Percentiles rank a stretch among this genome's conserved stretches.
phyloP scores from a whole-genome alignment of 179 eudicot species.

The Silene coronaria region DNA sequence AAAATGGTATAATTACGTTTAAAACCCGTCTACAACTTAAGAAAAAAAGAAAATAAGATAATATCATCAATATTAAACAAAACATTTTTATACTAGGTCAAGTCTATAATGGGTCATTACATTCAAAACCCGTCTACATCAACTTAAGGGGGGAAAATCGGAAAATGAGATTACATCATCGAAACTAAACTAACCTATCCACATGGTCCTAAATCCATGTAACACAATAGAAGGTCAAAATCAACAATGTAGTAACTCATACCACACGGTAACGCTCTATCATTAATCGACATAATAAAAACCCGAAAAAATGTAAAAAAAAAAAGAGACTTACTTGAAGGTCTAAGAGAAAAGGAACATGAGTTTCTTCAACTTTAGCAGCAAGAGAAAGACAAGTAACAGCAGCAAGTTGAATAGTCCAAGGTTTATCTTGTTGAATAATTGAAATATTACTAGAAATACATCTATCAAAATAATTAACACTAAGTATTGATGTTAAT shows the following conservation, averaged over 20 bases:
- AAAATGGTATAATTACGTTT: too few relatives aligned
- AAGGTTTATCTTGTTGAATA: slow-evolving; percentile 54
- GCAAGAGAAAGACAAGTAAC: slow-evolving; percentile 85
- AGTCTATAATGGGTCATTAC: too few relatives aligned
- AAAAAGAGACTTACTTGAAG: slow-evolving; percentile 67
- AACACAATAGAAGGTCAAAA: too few relatives aligned
- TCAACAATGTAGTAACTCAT: neutral
- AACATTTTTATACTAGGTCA: too few relatives aligned
- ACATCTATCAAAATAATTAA: slow-evolving; percentile 69
- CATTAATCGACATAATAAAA: slow-evolving; percentile 10
- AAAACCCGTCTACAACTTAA: too few relatives aligned
- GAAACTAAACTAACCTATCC: neutral
- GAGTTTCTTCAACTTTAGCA: slow-evolving; percentile 88
- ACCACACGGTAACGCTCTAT: neutral
- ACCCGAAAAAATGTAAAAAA: slow-evolving; percentile 32
- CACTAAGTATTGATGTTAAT: slow-evolving; percentile 54
- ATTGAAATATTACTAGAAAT: slow-evolving; percentile 23
- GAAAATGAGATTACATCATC: neutral
- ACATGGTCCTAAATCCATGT: neutral
- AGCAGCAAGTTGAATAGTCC: slow-evolving; percentile 81
- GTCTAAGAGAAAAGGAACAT: slow-evolving; percentile 68
- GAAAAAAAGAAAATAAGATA: too few relatives aligned
- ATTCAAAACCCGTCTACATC: neutral
- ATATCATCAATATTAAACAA: too few relatives aligned
- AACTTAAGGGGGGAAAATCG: neutral